Conservation (phyloP, 345 rosid genomes). For the Camelina hispida region DNA sequence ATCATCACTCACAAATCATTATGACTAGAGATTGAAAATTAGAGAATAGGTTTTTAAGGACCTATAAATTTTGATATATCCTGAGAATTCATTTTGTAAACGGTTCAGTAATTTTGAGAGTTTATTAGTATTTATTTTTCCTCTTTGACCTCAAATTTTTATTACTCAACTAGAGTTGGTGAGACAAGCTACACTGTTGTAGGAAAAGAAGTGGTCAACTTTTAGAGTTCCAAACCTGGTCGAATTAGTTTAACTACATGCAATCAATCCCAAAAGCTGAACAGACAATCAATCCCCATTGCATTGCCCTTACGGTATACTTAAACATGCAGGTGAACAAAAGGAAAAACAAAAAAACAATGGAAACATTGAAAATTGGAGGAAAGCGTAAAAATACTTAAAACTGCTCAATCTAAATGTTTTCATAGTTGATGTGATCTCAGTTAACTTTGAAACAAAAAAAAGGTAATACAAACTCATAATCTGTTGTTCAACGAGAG, state of each 20-base stretch:
- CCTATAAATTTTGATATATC: slow-evolving; percentile 18
- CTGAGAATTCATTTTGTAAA: not conserved
- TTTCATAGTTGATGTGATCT: slow-evolving; percentile 12
- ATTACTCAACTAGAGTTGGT: not conserved
- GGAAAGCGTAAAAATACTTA: slow-evolving; percentile 16
- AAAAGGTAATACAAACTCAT: slow-evolving; percentile 6
- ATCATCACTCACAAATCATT: not conserved
- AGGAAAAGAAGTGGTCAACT: not conserved
- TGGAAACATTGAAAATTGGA: not conserved
- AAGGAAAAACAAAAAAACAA: not conserved
- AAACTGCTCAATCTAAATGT: slow-evolving; percentile 24
- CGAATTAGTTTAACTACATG: not conserved
- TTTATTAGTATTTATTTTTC: not conserved
- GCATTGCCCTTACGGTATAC: not conserved
- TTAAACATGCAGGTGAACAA: not conserved
- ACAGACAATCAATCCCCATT: not conserved
- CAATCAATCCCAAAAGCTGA: not conserved
- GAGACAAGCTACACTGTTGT: not conserved
- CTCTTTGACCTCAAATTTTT: not conserved
- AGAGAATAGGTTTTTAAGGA: not conserved
- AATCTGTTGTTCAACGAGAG: slow-evolving; percentile 21
- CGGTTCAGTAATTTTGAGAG: slow-evolving; percentile 1
- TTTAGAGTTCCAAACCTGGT: not conserved
- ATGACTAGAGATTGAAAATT: not conserved
- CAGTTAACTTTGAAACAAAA: slow-evolving; percentile 1